Evolutionary conservation across 148 eudicot species (phyloP).

Genomic region (Pouteria glomerata): DNA sequence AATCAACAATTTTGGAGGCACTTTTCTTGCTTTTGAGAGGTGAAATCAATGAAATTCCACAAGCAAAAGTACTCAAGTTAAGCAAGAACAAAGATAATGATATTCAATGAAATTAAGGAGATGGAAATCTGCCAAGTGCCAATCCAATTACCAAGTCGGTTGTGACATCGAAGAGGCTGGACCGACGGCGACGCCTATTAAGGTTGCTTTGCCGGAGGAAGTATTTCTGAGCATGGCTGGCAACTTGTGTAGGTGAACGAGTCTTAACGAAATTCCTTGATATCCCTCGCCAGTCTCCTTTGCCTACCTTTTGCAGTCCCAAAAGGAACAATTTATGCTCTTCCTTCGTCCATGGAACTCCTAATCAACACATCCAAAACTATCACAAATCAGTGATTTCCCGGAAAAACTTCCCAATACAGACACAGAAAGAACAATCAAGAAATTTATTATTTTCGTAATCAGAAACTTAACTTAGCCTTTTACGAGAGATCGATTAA

Average conservation of each 20-base stretch:
- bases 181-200: slow-evolving; percentile 67
- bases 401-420: background rate
- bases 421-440: background rate
- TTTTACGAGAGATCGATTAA: background rate
- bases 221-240: slow-evolving; percentile 82
- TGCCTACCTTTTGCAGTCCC: slow-evolving; percentile 68
- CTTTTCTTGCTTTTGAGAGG: background rate
- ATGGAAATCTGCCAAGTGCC: too few species aligned
- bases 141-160: slow-evolving; percentile 56
- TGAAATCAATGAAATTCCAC: background rate
- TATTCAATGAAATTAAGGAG: background rate
- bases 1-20: background rate
- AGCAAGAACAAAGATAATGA: background rate
- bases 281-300: slow-evolving; percentile 82
- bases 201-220: slow-evolving; percentile 57
- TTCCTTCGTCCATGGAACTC: slow-evolving; percentile 80
- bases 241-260: slow-evolving; percentile 82
- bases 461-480: too few species aligned
- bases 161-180: slow-evolving; percentile 83
- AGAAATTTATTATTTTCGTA: background rate
- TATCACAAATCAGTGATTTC: background rate
- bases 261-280: slow-evolving; percentile 68
- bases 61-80: background rate
- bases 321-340: slow-evolving; percentile 70
- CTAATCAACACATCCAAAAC: slow-evolving; percentile 23